Conservation (phyloP, 2,329 filamentous ascomycete genomes). For the Sporothrix humicola region DNA sequence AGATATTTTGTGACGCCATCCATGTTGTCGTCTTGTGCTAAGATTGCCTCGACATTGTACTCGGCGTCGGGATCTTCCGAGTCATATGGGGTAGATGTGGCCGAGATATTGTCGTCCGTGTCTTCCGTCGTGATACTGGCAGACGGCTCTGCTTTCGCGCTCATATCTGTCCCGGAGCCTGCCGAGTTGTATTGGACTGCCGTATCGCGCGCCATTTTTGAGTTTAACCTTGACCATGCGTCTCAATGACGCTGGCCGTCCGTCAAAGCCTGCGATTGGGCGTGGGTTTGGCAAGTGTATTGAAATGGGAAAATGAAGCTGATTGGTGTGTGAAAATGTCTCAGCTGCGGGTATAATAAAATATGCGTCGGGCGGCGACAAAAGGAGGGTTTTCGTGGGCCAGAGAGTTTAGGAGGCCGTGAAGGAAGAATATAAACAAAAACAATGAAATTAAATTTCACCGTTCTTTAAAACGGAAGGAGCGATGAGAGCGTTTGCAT, state of each 20-base stretch:
- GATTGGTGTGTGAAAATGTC: background rate
- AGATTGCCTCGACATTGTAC: conserved; percentile 61
- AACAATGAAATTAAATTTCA: background rate
- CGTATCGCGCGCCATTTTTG: background rate
- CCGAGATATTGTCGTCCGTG: conserved; percentile 58
- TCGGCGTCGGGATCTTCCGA: conserved; percentile 51
- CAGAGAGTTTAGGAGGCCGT: background rate
- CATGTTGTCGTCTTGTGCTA: conserved; percentile 51
- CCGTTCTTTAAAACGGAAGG: background rate
- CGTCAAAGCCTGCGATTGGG: background rate
- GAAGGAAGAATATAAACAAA: background rate
- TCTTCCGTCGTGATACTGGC: conserved; percentile 29
- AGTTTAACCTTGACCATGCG: background rate
- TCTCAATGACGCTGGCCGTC: background rate
- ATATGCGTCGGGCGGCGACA: no score
- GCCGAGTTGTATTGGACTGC: conserved; percentile 2
- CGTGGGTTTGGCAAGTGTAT: background rate
- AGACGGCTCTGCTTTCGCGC: background rate
- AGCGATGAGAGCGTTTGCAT: background rate
- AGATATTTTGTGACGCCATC: conserved; percentile 57
- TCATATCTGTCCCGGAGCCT: background rate
- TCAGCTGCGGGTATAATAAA: background rate
- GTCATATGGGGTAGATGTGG: conserved; percentile 57
- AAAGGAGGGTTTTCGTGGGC: background rate
- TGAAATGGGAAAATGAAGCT: background rate